Base-by-base conservation (phyloP, 176 grass and related monocot genomes). In the Raddia distichophylla region DNA sequence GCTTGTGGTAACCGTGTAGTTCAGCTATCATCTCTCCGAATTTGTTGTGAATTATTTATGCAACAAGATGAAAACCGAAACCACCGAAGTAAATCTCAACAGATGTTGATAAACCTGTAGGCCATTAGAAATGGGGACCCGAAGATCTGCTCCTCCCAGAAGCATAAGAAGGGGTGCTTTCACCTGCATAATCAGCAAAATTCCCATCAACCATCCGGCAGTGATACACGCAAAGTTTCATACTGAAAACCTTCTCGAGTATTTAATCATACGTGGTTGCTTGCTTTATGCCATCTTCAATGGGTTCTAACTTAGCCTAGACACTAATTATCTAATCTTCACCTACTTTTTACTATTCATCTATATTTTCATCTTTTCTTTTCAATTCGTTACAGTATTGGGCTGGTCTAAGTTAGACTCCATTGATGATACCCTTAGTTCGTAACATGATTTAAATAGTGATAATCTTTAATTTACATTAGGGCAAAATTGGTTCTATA, bases 111-210 rank as follows among this genome's bases (percentile, higher is more conserved):
- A 33, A 54, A 87, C 91, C 91, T 93, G 85, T 37, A 90, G 73
- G 18, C 87, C 87, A 85, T 90, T 90, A 40, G 91, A 87, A 35
- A 14, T 0, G 3, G 87, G 91, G 10, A 90, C 91, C 13, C 85
- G 78, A 60, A 82, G 87, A 73, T 92, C 87, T 48, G 87, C 80
- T 71, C 80, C 87, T 79, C 91, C 87, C 13, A 93, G 86, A 72
- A 93, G 85, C 77, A 93, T 85, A 70, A 93, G 85, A 10, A 85
- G 66, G 17, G 87, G 87, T 0, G 73, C 47, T 82, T 87, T 87
- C 16, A 93, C 91, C 91, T 87, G 67, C 46, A 48, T 51, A 76
- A 71, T 48, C 76, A 55, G 22, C 17, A 20, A 58, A 85, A 33
- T 32, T 78, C 32, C 32, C 45, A 69, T 71, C 5, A 60, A 35